Percentiles rank a stretch among this genome's conserved stretches.
Evolutionary conservation across 192 early-diverging fungal genomes (phyloP).

Genomic region (Coemansia sp.): DNA sequence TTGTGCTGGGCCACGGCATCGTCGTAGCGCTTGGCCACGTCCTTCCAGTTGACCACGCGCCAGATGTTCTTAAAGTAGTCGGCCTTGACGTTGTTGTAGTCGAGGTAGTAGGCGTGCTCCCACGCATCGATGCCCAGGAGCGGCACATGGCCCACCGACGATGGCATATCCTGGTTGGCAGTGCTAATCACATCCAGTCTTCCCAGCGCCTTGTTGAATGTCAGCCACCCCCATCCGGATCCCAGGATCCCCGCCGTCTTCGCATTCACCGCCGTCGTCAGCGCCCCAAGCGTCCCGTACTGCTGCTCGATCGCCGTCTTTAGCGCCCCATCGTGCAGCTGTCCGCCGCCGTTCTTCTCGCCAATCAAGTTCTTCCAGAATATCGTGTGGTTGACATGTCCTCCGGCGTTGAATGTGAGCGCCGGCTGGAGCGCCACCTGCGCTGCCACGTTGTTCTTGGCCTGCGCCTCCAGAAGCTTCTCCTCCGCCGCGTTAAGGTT

Average conservation of each 20-base stretch:
- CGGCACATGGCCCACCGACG: constrained; percentile 67
- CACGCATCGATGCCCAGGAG: constrained; percentile 92
- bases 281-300: constrained; percentile 83
- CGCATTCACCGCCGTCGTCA: constrained; percentile 74
- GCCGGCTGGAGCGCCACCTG: constrained; percentile 78
- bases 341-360: constrained; percentile 75
- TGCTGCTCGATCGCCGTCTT: constrained; percentile 73
- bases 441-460: constrained; percentile 67
- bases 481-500: constrained; percentile 90
- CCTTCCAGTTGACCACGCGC: constrained; percentile 98
- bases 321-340: constrained; percentile 63
- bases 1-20: constrained; percentile 52
- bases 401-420: constrained; percentile 93
- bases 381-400: constrained; percentile 86
- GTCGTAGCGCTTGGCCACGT: constrained; percentile 82
- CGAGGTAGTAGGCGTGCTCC: constrained; percentile 97
- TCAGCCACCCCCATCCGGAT: constrained; percentile 97
- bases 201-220: constrained; percentile 76
- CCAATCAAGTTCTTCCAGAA: constrained; percentile 96
- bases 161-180: constrained; percentile 78
- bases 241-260: constrained; percentile 84
- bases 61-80: constrained; percentile 95
- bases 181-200: constrained; percentile 84
- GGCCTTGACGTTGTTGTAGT: constrained; percentile 97
- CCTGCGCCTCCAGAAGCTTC: constrained; percentile 72